Evolutionary conservation across 176 grass and related monocot species (phyloP).

Genomic region (Oropetium thomaeum): DNA sequence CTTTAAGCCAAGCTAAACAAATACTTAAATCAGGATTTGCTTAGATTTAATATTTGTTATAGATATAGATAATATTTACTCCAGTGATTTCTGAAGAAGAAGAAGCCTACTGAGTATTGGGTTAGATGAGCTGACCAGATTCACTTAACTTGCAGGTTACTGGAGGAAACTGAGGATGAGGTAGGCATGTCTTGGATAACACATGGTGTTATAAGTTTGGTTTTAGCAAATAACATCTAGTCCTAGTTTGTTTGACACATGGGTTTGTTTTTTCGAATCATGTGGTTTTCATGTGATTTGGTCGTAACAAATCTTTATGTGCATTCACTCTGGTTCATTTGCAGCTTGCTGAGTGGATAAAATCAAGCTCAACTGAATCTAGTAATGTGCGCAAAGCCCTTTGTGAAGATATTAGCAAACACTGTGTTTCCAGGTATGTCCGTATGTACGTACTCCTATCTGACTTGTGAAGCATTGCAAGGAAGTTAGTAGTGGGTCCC

Average conservation of each 20-base stretch:
- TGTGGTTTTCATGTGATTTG: not conserved
- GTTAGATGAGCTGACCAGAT: slow-evolving; percentile 29
- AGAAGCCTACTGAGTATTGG: slow-evolving; percentile 17
- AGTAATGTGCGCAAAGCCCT: slow-evolving; percentile 60
- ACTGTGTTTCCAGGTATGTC: slow-evolving; percentile 57
- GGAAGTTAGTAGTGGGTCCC: not conserved
- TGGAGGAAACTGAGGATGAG: slow-evolving; percentile 96
- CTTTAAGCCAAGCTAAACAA: not conserved
- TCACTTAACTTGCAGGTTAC: slow-evolving; percentile 50
- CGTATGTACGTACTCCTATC: too few relatives aligned
- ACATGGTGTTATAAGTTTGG: not conserved
- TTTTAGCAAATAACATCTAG: slow-evolving; percentile 5
- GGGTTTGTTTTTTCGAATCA: not conserved
- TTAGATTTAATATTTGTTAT: not conserved
- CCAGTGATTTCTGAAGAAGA: not conserved
- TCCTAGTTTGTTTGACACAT: not conserved
- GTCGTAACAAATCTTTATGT: not conserved
- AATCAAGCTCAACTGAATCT: slow-evolving; percentile 54
- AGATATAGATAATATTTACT: not conserved
- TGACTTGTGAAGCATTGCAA: not conserved
- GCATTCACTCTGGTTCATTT: not conserved
- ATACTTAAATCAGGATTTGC: not conserved
- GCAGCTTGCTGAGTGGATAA: slow-evolving; percentile 86
- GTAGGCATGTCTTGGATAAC: slow-evolving; percentile 26
- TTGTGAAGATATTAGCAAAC: slow-evolving; percentile 81